These are phyloP conservation scores for Corylus avellana DNA, from an alignment of 306 rosid species.

Conservation along the genomic window DNA sequence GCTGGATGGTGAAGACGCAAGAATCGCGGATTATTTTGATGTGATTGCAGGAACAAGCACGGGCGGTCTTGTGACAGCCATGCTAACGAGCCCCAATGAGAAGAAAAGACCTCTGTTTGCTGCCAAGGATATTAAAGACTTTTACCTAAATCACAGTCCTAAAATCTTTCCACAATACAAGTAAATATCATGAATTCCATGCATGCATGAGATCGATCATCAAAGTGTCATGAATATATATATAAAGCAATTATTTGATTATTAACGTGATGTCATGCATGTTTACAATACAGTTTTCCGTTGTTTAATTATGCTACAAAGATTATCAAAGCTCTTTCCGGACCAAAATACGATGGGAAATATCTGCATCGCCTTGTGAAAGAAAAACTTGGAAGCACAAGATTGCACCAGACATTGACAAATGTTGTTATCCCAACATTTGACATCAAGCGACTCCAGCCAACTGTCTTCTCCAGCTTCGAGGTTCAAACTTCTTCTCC, in stretches of 20 bases:
- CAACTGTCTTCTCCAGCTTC: too few relatives aligned
- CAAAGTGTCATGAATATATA: too few relatives aligned
- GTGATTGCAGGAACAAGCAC: too few relatives aligned
- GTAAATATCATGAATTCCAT: neutral
- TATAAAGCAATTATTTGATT: too few relatives aligned
- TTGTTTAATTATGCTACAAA: neutral
- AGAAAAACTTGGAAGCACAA: neutral
- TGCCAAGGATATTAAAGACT: constrained; percentile 5
- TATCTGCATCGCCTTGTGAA: neutral
- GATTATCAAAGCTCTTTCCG: neutral
- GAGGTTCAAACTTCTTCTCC: too few relatives aligned
- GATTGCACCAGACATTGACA: too few relatives aligned
- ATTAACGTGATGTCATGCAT: too few relatives aligned
- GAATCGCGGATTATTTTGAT: too few relatives aligned
- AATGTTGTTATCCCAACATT: neutral
- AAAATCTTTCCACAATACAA: neutral
- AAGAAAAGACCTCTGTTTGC: constrained; percentile 10
- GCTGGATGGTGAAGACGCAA: constrained; percentile 7
- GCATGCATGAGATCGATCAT: neutral
- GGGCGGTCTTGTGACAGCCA: too few relatives aligned
- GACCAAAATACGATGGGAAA: neutral
- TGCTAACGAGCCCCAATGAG: neutral
- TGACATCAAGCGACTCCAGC: too few relatives aligned
- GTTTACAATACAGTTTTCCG: neutral
- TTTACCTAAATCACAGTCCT: constrained; percentile 1